Conservation (phyloP, 176 grass and related monocot species). For the Themeda triandra region DNA sequence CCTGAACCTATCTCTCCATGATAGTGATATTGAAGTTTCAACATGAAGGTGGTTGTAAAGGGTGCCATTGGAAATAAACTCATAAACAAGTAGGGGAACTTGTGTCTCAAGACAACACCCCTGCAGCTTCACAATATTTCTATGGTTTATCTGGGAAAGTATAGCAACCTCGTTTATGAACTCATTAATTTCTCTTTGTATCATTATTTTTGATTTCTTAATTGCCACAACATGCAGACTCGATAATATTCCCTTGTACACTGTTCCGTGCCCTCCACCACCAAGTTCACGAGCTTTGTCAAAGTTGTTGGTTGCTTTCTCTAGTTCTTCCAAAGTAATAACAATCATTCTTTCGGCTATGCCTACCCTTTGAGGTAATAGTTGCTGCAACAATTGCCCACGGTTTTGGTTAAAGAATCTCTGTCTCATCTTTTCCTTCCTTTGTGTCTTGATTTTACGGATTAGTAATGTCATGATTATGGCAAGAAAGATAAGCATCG, state of each 20-base stretch:
- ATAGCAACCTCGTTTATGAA: neutral
- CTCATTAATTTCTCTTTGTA: neutral
- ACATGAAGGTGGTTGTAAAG: neutral
- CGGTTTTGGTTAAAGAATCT: no score
- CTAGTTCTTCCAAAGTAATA: no score
- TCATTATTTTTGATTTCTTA: neutral
- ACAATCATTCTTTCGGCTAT: no score
- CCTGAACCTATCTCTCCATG: neutral
- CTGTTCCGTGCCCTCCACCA: neutral
- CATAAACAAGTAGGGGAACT: neutral
- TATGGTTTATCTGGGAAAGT: neutral
- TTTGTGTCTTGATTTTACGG: no score
- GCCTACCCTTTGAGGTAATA: no score
- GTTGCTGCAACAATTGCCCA: no score
- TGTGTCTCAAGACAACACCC: conserved; percentile 1
- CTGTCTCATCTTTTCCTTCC: no score
- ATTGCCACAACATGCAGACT: neutral
- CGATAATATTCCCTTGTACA: neutral
- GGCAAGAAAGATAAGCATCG: no score
- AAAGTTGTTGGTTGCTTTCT: no score
- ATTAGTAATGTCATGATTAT: no score
- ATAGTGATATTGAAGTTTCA: neutral
- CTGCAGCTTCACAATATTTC: neutral
- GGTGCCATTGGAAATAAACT: neutral
- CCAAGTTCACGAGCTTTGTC: neutral